phyloP scores from a whole-genome alignment of 495 filamentous ascomycete genomes.

The Aspergillus bertholletiae region DNA sequence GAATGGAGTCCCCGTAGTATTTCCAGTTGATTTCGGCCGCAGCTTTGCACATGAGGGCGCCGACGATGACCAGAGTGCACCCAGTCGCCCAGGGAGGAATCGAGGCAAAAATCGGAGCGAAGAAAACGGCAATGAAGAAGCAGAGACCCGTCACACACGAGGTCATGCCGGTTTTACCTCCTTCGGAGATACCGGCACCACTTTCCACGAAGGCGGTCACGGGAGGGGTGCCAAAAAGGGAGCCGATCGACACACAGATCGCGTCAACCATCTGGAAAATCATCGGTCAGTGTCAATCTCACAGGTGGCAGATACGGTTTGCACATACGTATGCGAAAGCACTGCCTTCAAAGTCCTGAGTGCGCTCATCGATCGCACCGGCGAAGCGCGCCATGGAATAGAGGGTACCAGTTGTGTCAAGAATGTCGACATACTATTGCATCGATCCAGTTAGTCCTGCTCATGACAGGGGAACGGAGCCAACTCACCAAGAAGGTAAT shows the following conservation, averaged over 20 bases:
- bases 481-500: conserved; percentile 60
- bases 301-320: neutral
- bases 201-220: conserved; percentile 83
- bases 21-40: conserved; percentile 80
- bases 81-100: conserved; percentile 85
- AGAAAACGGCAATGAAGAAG: conserved; percentile 85
- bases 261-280: conserved; percentile 63
- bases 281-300: neutral
- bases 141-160: conserved; percentile 71
- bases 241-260: conserved; percentile 70
- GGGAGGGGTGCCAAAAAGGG: conserved; percentile 68
- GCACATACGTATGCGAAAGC: conserved; percentile 65
- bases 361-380: conserved; percentile 66
- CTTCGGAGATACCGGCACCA: conserved; percentile 80
- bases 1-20: conserved; percentile 73
- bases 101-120: conserved; percentile 80
- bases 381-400: conserved; percentile 83
- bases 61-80: conserved; percentile 75
- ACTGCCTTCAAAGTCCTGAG: conserved; percentile 75
- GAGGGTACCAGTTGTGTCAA: conserved; percentile 71
- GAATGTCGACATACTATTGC: conserved; percentile 72
- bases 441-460: conserved; percentile 5
- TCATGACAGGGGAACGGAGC: neutral
- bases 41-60: conserved; percentile 73
- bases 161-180: conserved; percentile 76